Evolutionary conservation across 2,329 filamentous ascomycete species (phyloP), one percentile per base, ranked within the genome.

Genomic region (Cadophora malorum): DNA sequence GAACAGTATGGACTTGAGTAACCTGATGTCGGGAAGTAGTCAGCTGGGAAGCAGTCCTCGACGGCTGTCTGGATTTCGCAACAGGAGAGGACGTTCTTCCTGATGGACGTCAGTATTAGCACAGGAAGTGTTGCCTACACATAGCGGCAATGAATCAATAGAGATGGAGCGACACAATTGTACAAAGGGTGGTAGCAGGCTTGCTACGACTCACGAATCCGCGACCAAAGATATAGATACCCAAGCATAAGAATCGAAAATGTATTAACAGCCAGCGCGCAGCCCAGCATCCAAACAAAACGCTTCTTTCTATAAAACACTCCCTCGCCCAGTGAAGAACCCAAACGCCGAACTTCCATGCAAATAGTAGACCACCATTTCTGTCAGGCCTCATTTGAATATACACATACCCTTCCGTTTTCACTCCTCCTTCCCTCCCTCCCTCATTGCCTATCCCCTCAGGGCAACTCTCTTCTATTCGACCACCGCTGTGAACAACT

Each of bases 1-100:
- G 65, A 77, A 75, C 58, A 76, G 75, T 64, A 70, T 76, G 70
- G 76, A 78, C 67, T 49, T 77, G 45, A 71, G 71, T 21, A 74
- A 70, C 38, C 64, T 76, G 58, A 70, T 75, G 9, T 74, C 73
- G 21, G 69, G 72, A 21, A 75, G 76, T 62, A 76, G 74, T 59
- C 71, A 74, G 66, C 64, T 73, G 23, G 73, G 71, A 58, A 76
- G 76, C 65, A 76, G 75, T 71, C 75, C 75, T 50, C 66, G 69
- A 35, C 64, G 50, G 66, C 47, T 56, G 59, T 50, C 56, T 33
- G 60, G 63, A 53, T 62, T 64, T 33, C 60, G 59, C 5, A 45
- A 25, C 21, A 58, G 50, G 35, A 59, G 49, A 31, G 56, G 59
- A 53, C 58, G 63, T 25, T 14, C 56, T 55, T 65, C 52, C 9